Conservation (phyloP, 2,329 filamentous ascomycete genomes). For the Nigrograna mackinnonii region DNA sequence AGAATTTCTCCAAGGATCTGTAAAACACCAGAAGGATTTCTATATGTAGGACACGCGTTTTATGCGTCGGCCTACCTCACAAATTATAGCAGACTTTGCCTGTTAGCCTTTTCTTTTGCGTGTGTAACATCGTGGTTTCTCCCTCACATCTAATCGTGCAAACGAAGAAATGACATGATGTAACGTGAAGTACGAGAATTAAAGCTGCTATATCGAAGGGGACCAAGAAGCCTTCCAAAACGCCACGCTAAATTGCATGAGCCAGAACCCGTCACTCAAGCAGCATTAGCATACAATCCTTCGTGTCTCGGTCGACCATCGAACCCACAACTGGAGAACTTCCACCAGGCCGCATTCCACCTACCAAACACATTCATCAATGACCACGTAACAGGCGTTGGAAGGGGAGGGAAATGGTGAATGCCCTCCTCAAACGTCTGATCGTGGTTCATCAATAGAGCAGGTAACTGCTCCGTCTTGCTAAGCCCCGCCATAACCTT, state of each 20-base stretch:
- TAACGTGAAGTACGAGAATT: neutral
- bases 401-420: slow-evolving; percentile 13
- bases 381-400: slow-evolving; percentile 68
- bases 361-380: slow-evolving; percentile 67
- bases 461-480: slow-evolving; percentile 11
- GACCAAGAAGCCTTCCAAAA: neutral
- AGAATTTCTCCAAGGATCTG: too few relatives aligned
- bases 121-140: too few relatives aligned
- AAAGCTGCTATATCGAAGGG: neutral
- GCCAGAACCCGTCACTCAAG: neutral
- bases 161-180: too few relatives aligned
- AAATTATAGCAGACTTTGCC: too few relatives aligned
- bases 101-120: too few relatives aligned
- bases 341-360: slow-evolving; percentile 43
- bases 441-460: slow-evolving; percentile 19
- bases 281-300: slow-evolving; percentile 7
- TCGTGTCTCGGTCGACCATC: slow-evolving; percentile 17
- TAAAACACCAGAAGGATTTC: too few relatives aligned
- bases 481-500: slow-evolving; percentile 17
- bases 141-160: too few relatives aligned
- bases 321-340: slow-evolving; percentile 18
- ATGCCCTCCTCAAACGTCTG: slow-evolving; percentile 16
- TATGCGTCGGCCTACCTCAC: too few relatives aligned
- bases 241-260: neutral
- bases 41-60: too few relatives aligned